phyloP scores from a whole-genome alignment of 2,329 filamentous ascomycete genomes.

The Fusarium nodosum region DNA sequence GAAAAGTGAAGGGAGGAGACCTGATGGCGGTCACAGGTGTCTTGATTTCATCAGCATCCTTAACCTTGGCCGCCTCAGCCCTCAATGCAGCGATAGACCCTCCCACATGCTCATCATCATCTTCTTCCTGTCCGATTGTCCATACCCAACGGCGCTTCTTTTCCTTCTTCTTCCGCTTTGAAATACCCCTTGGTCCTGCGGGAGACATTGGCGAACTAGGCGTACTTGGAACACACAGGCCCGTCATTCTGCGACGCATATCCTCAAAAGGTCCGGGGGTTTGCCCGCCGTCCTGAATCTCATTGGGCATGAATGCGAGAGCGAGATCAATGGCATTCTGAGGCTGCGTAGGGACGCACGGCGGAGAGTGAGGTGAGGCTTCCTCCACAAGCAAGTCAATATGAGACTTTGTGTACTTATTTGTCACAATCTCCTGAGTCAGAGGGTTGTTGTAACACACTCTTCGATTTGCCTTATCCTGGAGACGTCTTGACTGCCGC shows the following conservation, averaged over 20 bases:
- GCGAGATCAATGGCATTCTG: constrained; percentile 63
- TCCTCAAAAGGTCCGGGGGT: constrained; percentile 75
- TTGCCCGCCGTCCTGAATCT: constrained; percentile 71
- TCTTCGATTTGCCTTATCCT: constrained; percentile 67
- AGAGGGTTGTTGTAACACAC: constrained; percentile 74
- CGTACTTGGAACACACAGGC: constrained; percentile 52
- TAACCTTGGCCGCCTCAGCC: constrained; percentile 49
- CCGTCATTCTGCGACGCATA: constrained; percentile 70
- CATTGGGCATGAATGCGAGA: constrained; percentile 66
- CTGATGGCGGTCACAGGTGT: constrained; percentile 46
- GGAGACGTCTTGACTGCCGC: constrained; percentile 66
- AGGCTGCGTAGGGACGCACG: constrained; percentile 50
- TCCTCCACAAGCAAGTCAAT: constrained; percentile 73
- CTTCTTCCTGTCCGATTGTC: constrained; percentile 72
- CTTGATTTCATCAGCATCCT: constrained; percentile 35
- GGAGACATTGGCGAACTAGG: constrained; percentile 60
- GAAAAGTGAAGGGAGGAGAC: constrained; percentile 31
- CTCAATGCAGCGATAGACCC: constrained; percentile 60
- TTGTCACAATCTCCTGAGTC: constrained; percentile 73
- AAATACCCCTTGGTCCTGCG: constrained; percentile 59
- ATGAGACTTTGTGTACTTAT: constrained; percentile 72
- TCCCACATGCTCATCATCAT: constrained; percentile 60
- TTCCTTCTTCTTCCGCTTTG: constrained; percentile 68
- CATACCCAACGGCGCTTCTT: constrained; percentile 76
- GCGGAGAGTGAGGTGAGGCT: constrained; percentile 62